A percentile compares a stretch with the other conserved stretches of the same genome.
Evolutionary conservation across 208 protist genomes (phyloP).

Genomic region (Strigomonas culicis): DNA sequence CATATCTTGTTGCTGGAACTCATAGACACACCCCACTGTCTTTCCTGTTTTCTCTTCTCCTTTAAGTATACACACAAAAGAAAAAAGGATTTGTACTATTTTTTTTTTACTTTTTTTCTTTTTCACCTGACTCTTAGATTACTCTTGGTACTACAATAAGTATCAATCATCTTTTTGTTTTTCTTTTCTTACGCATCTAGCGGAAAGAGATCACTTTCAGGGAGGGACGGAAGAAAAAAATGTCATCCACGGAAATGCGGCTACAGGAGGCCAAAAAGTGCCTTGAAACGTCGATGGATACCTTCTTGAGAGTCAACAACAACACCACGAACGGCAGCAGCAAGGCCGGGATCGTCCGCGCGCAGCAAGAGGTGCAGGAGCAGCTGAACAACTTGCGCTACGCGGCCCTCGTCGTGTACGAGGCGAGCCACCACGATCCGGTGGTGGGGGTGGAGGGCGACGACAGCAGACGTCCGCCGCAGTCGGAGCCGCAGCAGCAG

Average conservation of each 20-base stretch:
- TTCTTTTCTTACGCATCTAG: background rate
- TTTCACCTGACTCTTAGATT: background rate
- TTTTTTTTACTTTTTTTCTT: background rate
- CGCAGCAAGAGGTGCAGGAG: conserved; percentile 10
- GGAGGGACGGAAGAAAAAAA: background rate
- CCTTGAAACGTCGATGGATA: background rate
- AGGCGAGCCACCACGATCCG: background rate
- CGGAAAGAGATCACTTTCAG: background rate
- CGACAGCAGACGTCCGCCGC: background rate
- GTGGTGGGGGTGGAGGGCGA: background rate
- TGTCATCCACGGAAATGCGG: background rate
- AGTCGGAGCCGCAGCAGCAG: background rate
- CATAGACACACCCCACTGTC: conserved; percentile 4
- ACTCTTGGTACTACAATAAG: too few relatives aligned
- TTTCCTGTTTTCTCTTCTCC: conserved; percentile 15
- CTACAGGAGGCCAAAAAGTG: background rate
- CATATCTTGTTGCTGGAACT: background rate
- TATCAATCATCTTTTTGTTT: background rate
- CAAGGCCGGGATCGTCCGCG: conserved; percentile 8
- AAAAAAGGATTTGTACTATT: conserved; percentile 1
- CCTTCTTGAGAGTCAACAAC: conserved; percentile 3
- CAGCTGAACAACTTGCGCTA: conserved; percentile 18
- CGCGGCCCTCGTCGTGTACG: conserved; percentile 9
- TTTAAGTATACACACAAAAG: conserved; percentile 6
- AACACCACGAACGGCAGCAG: background rate